These are phyloP conservation scores for Debaryomyces nepalensis DNA, from an alignment of 1,139 yeast species.

Conservation along the genomic window DNA sequence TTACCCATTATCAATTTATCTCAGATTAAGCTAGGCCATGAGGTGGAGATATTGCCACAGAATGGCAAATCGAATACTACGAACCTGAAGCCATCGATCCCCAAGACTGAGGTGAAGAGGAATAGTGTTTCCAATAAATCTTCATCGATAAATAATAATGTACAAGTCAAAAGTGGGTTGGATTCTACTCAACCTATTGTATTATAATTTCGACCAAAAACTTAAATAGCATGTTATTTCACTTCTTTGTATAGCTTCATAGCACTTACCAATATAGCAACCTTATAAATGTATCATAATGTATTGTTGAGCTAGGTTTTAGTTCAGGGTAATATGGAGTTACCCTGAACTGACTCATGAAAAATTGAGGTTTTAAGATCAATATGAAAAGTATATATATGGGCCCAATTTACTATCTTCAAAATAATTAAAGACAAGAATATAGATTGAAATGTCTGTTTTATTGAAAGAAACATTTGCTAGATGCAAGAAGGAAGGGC, in stretches of 20 bases:
- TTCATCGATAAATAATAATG: background rate
- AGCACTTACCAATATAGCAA: background rate
- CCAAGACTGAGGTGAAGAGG: background rate
- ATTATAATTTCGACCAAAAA: conserved; percentile 3
- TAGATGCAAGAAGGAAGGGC: conserved; percentile 70
- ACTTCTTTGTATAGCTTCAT: conserved; percentile 6
- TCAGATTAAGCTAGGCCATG: conserved; percentile 54
- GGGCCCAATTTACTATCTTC: conserved; percentile 2
- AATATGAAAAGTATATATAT: conserved; percentile 2
- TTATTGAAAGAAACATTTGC: conserved; percentile 72
- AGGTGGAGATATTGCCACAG: conserved; percentile 40
- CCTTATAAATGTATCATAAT: conserved; percentile 3
- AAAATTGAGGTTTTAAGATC: conserved; percentile 1
- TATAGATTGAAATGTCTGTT: conserved; percentile 55
- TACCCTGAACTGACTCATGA: conserved; percentile 43
- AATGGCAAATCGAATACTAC: background rate
- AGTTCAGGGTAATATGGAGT: conserved; percentile 17
- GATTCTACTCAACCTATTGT: conserved; percentile 15
- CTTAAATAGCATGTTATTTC: conserved; percentile 4
- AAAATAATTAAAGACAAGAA: conserved; percentile 1
- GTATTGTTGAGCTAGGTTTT: background rate
- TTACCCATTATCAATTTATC: conserved; percentile 56
- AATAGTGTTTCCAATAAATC: conserved; percentile 1
- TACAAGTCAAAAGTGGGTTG: conserved; percentile 7
- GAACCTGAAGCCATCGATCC: background rate